Evolutionary conservation across 2,329 filamentous ascomycete species (phyloP), one percentile per base, ranked within the genome.

Genomic region (Fusarium anthophilum): DNA sequence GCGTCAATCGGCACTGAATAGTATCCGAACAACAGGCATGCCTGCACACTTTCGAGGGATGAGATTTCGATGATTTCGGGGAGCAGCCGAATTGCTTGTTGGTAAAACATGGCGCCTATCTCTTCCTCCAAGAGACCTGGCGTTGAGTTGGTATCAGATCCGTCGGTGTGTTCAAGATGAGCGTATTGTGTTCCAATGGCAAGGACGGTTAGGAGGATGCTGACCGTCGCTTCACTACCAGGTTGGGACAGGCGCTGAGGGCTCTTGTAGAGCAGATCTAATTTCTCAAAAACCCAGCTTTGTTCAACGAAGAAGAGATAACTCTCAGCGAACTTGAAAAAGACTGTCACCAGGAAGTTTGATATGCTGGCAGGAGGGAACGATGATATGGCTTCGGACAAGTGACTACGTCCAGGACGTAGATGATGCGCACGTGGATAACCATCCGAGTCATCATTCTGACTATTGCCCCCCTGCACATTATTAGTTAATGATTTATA

Each of bases 31-130:
- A 62, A 22, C 9, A 62, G 17, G 9, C 59, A 62, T 28, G 39
- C 59, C 59, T 62, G 59, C 7, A 62, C 59, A 56, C 59, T 62
- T 45, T 62, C 59, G 3, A 62, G 50, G 9, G 59, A 62, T 17
- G 59, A 56, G 22, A 57, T 62, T 24, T 62, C 59, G 1, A 62
- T 62, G 5, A 56, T 57, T 18, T 62, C 59, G 3, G 59, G 59
- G 5, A 62, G 59, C 24, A 62, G 50, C 10, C 59, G 30, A 8
- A 62, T 56, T 30, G 59, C 50, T 18, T 62, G 50, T 12, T 62
- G 50, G 5, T 62, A 62, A 20, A 62, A 62, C 59, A 62, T 62
- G 9, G 59, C 59, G 2, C 59, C 59, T 44, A 62, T 62, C 50
- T 62, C 59, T 45, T 57, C 59, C 10, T 62, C 59, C n/a, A 62